Evolutionary conservation across 1,284 basidiomycete species (phyloP), one percentile per base, ranked within the genome.

Genomic region (Mycena sp.): DNA sequence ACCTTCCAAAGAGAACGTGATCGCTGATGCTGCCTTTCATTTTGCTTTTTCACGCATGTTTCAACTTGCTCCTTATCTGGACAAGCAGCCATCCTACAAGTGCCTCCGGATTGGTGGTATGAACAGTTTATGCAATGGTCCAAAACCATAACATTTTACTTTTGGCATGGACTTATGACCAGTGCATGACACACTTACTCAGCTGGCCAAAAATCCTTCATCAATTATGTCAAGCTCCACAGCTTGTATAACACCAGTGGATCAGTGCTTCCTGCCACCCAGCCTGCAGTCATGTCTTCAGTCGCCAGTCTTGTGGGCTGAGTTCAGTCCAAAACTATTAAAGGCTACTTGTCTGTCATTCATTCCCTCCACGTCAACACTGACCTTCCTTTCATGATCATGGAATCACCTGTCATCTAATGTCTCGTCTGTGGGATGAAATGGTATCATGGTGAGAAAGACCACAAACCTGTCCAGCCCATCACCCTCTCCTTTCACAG

Each of bases 11-110:
- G n/a, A n/a, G n/a, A 73, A 73, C 30, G 23, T 41, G 5, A 35
- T 71, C 51, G 70, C 71, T 69, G 72, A 74, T 26, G 69, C 71
- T 25, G 70, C 73, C 65, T 74, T 72, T 52, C 63, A 66, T 69
- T 74, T 74, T 48, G 63, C 69, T 61, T 74, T 67, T 69, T 62
- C 32, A 3, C 62, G 63, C 45, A 60, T 77, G 16, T 73, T 77
- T 63, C 26, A 65, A 32, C 63, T 74, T 14, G 62, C 64, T 10
- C 71, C 67, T 5, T 38, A 67, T 49, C 69, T 76, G 32, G 30
- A 54, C 32, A 38, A 14, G 19, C 30, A 64, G 64, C 68, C 67
- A 41, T 69, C 66, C 67, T 71, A 52, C 26, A 50, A 57, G 54
- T 7, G 10, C 45, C 45, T 48, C 45, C 45, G 45, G 45, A 48